Evolutionary conservation across 257 asterid species (phyloP).

Genomic region (Paulownia fortunei): DNA sequence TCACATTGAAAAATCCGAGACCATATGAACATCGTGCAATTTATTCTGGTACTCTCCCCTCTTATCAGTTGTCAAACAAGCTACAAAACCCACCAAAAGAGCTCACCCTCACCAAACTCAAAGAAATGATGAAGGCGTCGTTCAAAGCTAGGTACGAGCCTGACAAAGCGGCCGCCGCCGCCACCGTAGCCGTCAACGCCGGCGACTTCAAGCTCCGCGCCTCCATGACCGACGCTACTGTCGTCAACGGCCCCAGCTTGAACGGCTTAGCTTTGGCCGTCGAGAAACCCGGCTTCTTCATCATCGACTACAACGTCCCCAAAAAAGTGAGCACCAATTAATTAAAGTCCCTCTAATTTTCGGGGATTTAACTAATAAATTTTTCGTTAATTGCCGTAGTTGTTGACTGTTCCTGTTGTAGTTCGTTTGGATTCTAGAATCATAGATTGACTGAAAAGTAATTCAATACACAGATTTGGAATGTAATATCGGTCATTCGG

Average conservation of each 20-base stretch:
- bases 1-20: not conserved
- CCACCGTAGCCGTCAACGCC: slow-evolving; percentile 81
- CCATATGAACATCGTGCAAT: slow-evolving; percentile 28
- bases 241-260: slow-evolving; percentile 83
- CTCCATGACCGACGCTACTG: slow-evolving; percentile 87
- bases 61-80: slow-evolving; percentile 16
- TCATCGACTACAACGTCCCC: slow-evolving; percentile 88
- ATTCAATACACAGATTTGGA: slow-evolving; percentile 4
- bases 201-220: slow-evolving; percentile 91
- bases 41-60: not conserved
- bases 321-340: slow-evolving; percentile 53
- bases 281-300: slow-evolving; percentile 90
- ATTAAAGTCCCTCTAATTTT: not conserved
- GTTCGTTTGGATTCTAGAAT: not conserved
- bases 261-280: slow-evolving; percentile 78
- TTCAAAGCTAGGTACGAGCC: slow-evolving; percentile 79
- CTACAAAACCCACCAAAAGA: slow-evolving; percentile 16
- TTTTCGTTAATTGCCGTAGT: not conserved
- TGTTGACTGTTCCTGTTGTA: not conserved
- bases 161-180: slow-evolving; percentile 70
- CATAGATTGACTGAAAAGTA: not conserved
- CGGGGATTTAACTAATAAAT: not conserved
- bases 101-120: slow-evolving; percentile 30
- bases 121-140: slow-evolving; percentile 70
- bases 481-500: not conserved